Percentiles rank a stretch among this genome's conserved stretches.
Evolutionary conservation across 2,329 filamentous ascomycete genomes (phyloP).

Genomic region (Fusarium abutilonis): DNA sequence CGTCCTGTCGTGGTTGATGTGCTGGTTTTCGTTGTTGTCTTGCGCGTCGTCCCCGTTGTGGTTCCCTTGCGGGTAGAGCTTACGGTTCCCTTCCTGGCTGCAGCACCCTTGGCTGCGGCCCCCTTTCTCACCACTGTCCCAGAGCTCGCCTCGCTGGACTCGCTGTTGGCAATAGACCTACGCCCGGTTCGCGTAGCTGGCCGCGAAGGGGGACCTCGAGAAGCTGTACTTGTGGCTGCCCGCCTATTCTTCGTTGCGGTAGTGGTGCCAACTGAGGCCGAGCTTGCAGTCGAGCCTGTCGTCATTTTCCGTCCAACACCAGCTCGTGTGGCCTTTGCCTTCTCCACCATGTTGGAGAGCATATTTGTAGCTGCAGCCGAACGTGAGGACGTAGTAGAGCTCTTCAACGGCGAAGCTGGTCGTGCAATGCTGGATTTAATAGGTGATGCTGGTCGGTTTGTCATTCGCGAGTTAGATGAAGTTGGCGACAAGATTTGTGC

Average conservation of each 20-base stretch:
- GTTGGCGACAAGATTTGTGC: slow-evolving; percentile 80
- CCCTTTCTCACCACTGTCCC: slow-evolving; percentile 71
- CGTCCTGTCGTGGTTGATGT: slow-evolving; percentile 57
- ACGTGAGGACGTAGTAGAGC: slow-evolving; percentile 53
- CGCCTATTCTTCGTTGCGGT: slow-evolving; percentile 49
- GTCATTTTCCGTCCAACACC: slow-evolving; percentile 59
- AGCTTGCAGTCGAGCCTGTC: slow-evolving; percentile 56
- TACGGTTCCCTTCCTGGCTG: slow-evolving; percentile 63
- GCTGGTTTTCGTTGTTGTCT: slow-evolving; percentile 47
- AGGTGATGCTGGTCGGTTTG: slow-evolving; percentile 61
- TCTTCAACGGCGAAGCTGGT: slow-evolving; percentile 71
- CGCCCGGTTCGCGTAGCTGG: slow-evolving; percentile 60
- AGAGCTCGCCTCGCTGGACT: slow-evolving; percentile 70
- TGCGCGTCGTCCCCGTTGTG: slow-evolving; percentile 61
- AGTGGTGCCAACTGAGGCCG: slow-evolving; percentile 52
- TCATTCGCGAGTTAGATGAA: slow-evolving; percentile 79
- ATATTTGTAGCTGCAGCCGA: slow-evolving; percentile 56
- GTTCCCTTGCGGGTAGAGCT: slow-evolving; percentile 63
- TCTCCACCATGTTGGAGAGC: slow-evolving; percentile 68
- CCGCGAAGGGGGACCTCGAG: slow-evolving; percentile 50
- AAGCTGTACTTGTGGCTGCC: slow-evolving; percentile 51
- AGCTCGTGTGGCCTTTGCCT: slow-evolving; percentile 65
- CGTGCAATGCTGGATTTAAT: slow-evolving; percentile 67
- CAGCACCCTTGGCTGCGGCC: slow-evolving; percentile 50
- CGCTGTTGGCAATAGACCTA: slow-evolving; percentile 68